phyloP scores from a whole-genome alignment of 208 protist species.

The Leptomonas pyrrhocoris region DNA sequence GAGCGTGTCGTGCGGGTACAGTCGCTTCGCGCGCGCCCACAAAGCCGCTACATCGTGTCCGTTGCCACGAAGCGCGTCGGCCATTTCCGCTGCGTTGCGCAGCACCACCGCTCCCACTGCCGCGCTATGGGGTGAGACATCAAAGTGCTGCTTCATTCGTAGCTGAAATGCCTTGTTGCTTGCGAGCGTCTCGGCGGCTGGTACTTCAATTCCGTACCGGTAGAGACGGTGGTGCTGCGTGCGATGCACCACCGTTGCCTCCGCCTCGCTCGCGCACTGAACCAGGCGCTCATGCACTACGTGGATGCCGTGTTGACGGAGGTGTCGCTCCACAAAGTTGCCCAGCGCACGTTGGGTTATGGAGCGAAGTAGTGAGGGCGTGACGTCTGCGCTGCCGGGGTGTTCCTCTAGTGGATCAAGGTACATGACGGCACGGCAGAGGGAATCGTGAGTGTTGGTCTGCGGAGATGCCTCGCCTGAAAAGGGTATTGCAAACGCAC shows the following conservation, averaged over 20 bases:
- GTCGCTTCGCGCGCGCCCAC: slow-evolving; percentile 18
- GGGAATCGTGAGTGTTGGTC: not conserved
- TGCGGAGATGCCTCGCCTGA: not conserved
- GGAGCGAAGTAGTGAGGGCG: not conserved
- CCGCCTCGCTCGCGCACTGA: slow-evolving; percentile 26
- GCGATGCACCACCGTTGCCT: slow-evolving; percentile 35
- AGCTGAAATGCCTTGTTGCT: slow-evolving; percentile 15
- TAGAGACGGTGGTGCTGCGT: slow-evolving; percentile 47
- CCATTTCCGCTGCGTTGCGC: slow-evolving; percentile 37
- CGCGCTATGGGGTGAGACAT: slow-evolving; percentile 18
- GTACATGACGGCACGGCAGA: slow-evolving; percentile 22
- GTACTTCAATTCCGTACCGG: slow-evolving; percentile 48
- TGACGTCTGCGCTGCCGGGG: not conserved
- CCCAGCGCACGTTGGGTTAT: slow-evolving; percentile 5
- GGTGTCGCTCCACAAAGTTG: slow-evolving; percentile 27
- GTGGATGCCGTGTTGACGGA: slow-evolving; percentile 19
- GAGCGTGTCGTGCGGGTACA: slow-evolving; percentile 28
- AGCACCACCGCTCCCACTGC: slow-evolving; percentile 15
- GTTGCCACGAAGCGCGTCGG: slow-evolving; percentile 10
- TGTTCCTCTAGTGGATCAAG: slow-evolving; percentile 17
- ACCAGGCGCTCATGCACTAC: slow-evolving; percentile 27
- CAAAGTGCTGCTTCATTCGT: slow-evolving; percentile 27
- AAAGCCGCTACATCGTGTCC: slow-evolving; percentile 29
- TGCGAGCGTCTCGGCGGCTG: slow-evolving; percentile 33
- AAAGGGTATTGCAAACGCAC: slow-evolving; percentile 14